A percentile compares a stretch with the other conserved stretches of the same genome.
These are phyloP conservation scores for Sanghuangporus weigelae DNA, from an alignment of 1,284 basidiomycete species.

Conservation along the genomic window DNA sequence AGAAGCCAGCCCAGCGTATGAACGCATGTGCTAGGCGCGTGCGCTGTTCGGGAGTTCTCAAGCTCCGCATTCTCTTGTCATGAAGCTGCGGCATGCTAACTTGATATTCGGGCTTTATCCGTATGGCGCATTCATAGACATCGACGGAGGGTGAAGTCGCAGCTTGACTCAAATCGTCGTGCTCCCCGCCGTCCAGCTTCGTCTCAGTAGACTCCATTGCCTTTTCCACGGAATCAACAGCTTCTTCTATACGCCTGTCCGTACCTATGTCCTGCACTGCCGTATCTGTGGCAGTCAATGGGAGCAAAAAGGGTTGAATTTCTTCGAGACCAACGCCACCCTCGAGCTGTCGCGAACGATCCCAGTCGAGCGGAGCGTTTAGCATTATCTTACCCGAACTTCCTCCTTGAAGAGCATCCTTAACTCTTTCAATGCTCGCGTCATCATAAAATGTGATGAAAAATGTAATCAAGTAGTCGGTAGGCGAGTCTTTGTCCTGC, in stretches of 20 bases:
- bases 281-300: neutral
- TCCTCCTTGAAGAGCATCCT: neutral
- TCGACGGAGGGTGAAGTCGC: neutral
- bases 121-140: neutral
- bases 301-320: slow-evolving; percentile 1
- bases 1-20: slow-evolving; percentile 13
- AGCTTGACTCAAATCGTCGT: neutral
- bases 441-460: slow-evolving; percentile 2
- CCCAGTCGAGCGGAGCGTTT: neutral
- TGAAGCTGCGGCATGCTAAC: neutral
- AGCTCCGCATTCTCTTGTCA: neutral
- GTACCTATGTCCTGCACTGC: neutral
- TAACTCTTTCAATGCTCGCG: neutral
- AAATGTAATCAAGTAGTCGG: neutral
- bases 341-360: neutral
- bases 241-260: neutral
- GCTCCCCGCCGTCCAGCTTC: neutral
- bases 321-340: slow-evolving; percentile 10
- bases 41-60: neutral
- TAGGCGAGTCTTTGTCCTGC: slow-evolving; percentile 13
- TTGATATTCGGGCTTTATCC: neutral
- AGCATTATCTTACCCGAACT: neutral
- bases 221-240: neutral
- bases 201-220: neutral
- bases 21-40: neutral